These are phyloP conservation scores for Pulveroboletus sp. DNA, from an alignment of 768 basidiomycete species.

Conservation along the genomic window DNA sequence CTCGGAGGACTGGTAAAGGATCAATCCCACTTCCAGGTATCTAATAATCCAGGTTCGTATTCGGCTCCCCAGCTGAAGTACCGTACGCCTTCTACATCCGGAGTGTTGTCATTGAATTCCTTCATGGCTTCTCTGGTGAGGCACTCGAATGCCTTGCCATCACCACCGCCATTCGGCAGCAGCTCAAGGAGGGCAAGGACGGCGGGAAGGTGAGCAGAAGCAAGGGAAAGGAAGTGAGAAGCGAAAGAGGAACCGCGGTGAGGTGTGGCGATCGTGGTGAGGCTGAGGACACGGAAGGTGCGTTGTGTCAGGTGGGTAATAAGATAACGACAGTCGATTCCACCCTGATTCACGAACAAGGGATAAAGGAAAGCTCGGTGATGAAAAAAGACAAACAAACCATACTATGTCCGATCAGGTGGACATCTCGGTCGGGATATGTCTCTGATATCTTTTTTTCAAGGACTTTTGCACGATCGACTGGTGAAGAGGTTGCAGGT, in stretches of 20 bases:
- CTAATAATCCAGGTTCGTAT: slow-evolving; percentile 85
- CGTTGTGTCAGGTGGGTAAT: slow-evolving; percentile 77
- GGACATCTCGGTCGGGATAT: slow-evolving; percentile 81
- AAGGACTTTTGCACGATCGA: slow-evolving; percentile 88
- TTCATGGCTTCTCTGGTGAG: slow-evolving; percentile 85
- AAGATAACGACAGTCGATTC: slow-evolving; percentile 87
- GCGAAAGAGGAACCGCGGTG: slow-evolving; percentile 94
- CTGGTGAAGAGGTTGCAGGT: slow-evolving; percentile 85
- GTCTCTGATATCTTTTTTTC: slow-evolving; percentile 72
- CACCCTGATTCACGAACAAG: slow-evolving; percentile 56
- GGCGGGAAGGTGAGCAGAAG: slow-evolving; percentile 59
- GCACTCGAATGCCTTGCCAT: slow-evolving; percentile 89
- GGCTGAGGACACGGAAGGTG: slow-evolving; percentile 75
- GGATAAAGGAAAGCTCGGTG: neutral
- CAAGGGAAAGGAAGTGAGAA: slow-evolving; percentile 82
- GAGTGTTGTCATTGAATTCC: slow-evolving; percentile 82
- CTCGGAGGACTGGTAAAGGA: neutral
- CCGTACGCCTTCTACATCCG: slow-evolving; percentile 69
- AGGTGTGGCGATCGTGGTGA: slow-evolving; percentile 94
- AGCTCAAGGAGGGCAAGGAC: slow-evolving; percentile 74
- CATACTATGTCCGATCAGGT: slow-evolving; percentile 84
- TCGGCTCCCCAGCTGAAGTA: slow-evolving; percentile 97
- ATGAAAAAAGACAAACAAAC: slow-evolving; percentile 34
- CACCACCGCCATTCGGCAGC: slow-evolving; percentile 88
- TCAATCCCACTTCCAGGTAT: slow-evolving; percentile 68